These are phyloP conservation scores for Leccinum pellstonianum DNA, from an alignment of 768 basidiomycete genomes.

Conservation along the genomic window DNA sequence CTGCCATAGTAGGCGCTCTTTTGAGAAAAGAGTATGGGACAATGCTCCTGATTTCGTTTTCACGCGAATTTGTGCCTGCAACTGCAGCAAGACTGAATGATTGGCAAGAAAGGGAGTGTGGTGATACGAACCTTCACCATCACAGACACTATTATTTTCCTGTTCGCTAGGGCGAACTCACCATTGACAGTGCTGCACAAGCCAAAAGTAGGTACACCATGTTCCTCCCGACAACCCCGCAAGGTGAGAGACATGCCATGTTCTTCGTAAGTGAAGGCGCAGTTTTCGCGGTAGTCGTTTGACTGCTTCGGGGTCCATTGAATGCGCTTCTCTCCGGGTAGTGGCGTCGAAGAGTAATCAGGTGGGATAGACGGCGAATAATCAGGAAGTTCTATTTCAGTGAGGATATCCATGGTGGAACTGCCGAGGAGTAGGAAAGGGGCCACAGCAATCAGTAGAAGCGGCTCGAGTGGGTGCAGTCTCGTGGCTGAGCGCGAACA, in stretches of 20 bases:
- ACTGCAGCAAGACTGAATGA: conserved; percentile 14
- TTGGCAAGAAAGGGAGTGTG: background rate
- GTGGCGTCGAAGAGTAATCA: conserved; percentile 54
- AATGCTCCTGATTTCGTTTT: conserved; percentile 11
- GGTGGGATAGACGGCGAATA: conserved; percentile 60
- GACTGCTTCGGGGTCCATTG: conserved; percentile 41
- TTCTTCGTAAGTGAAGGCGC: conserved; percentile 32
- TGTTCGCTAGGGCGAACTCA: conserved; percentile 28
- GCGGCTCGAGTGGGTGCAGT: background rate
- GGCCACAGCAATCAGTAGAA: conserved; percentile 1
- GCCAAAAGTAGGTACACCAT: conserved; percentile 30
- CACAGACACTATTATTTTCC: conserved; percentile 28
- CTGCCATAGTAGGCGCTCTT: conserved; percentile 25
- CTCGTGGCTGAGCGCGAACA: background rate
- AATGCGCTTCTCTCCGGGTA: conserved; percentile 51
- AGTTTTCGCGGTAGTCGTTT: conserved; percentile 13
- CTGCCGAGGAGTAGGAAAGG: background rate
- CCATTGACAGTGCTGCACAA: conserved; percentile 29
- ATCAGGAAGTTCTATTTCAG: conserved; percentile 37
- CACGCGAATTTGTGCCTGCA: conserved; percentile 26
- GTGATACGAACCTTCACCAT: conserved; percentile 25
- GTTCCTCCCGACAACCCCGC: conserved; percentile 33
- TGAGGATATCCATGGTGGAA: conserved; percentile 15
- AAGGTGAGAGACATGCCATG: conserved; percentile 30
- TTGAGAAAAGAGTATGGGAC: conserved; percentile 23